These are phyloP conservation scores for Teratosphaeria epicoccoides DNA, from an alignment of 2,329 filamentous ascomycete genomes.

Conservation along the genomic window DNA sequence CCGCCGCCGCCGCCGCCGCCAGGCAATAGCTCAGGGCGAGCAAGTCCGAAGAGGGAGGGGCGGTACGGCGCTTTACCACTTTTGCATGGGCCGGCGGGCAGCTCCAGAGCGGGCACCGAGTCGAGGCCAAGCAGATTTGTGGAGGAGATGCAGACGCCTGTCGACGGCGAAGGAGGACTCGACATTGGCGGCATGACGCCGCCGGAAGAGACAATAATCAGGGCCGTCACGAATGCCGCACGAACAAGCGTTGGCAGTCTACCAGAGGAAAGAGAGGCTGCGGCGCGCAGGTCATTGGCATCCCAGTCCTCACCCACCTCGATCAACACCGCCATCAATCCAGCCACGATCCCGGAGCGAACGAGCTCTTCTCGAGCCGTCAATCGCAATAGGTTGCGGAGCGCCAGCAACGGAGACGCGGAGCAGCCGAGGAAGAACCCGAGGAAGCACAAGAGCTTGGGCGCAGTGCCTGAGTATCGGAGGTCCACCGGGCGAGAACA, in stretches of 20 bases:
- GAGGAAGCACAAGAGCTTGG: slow-evolving; percentile 17
- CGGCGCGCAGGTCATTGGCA: neutral
- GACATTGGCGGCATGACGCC: neutral
- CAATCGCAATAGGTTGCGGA: slow-evolving; percentile 21
- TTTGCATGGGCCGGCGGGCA: slow-evolving; percentile 1
- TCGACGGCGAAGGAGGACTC: neutral
- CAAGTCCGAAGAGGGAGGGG: neutral
- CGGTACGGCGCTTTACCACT: neutral
- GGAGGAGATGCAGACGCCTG: neutral
- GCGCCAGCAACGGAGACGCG: slow-evolving; percentile 7
- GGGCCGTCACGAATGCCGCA: neutral
- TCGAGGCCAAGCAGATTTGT: neutral
- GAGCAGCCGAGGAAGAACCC: slow-evolving; percentile 5
- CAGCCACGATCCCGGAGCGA: slow-evolving; percentile 52
- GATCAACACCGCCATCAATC: slow-evolving; percentile 12
- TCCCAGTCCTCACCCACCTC: neutral
- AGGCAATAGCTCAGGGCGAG: neutral
- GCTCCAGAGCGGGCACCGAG: neutral
- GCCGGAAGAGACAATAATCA: neutral
- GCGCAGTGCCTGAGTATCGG: slow-evolving; percentile 13
- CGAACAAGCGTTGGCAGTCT: neutral
- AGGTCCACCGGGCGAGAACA: slow-evolving; percentile 4
- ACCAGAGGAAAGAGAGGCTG: neutral
- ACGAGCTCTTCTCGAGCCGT: slow-evolving; percentile 55
- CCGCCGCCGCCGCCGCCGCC: neutral